A percentile compares a stretch with the other conserved stretches of the same genome.
phyloP scores from a whole-genome alignment of 768 basidiomycete genomes.

The Rhizopogon vulgaris region DNA sequence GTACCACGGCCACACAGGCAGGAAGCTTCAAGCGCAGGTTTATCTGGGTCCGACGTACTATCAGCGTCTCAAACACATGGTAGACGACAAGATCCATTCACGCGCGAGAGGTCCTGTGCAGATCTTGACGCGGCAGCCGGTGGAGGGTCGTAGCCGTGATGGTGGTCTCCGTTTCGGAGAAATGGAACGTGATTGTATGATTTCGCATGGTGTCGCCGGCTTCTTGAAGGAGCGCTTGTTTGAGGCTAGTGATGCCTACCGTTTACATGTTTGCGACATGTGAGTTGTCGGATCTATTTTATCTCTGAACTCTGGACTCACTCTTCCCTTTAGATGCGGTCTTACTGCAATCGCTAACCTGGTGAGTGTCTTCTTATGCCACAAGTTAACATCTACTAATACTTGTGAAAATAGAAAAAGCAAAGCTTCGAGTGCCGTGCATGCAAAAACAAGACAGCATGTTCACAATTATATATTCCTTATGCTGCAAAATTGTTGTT shows the following conservation, averaged over 20 bases:
- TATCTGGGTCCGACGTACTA: constrained; percentile 99
- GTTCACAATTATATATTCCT: constrained; percentile 87
- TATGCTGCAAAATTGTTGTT: constrained; percentile 96
- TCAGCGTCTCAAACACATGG: constrained; percentile 99
- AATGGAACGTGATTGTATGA: constrained; percentile 99
- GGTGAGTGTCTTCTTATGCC: constrained; percentile 36
- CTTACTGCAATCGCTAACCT: constrained; percentile 96
- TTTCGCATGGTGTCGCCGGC: constrained; percentile 96
- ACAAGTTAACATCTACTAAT: constrained; percentile 5
- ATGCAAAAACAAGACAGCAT: constrained; percentile 95
- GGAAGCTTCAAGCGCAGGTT: constrained; percentile 94
- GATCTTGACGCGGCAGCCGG: constrained; percentile 94
- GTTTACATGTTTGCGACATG: constrained; percentile 96
- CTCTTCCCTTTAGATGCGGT: constrained; percentile 60
- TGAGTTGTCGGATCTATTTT: constrained; percentile 34
- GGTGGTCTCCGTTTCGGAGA: constrained; percentile 99
- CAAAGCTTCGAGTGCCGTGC: constrained; percentile 98
- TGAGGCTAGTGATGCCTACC: constrained; percentile 89
- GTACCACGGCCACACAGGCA: constrained; percentile 99
- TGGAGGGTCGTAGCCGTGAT: constrained; percentile 97
- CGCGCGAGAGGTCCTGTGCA: constrained; percentile 96
- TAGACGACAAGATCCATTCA: constrained; percentile 99
- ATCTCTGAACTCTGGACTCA: neutral
- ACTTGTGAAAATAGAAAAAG: constrained; percentile 61
- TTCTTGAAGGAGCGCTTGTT: constrained; percentile 98